Evolutionary conservation across 768 basidiomycete species (phyloP).

Genomic region (Suillus cothurnatus): DNA sequence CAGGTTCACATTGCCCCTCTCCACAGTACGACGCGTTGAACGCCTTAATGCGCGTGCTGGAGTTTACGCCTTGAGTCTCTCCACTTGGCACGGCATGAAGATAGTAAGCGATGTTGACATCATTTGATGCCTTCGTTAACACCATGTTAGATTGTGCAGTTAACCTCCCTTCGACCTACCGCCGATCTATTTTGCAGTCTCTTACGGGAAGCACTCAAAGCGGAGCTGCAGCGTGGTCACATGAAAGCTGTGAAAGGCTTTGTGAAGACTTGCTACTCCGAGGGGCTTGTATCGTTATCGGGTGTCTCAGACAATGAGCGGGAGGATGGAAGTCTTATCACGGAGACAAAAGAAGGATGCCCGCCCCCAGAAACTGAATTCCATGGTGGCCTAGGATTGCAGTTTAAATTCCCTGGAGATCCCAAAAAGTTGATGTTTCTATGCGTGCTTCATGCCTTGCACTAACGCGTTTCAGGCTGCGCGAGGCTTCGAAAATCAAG

Average conservation of each 20-base stretch:
- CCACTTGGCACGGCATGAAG: constrained; percentile 94
- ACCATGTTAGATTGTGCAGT: constrained; percentile 73
- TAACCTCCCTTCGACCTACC: constrained; percentile 90
- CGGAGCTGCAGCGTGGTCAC: constrained; percentile 83
- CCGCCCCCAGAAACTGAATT: constrained; percentile 54
- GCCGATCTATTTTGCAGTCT: constrained; percentile 92
- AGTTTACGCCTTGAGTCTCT: constrained; percentile 92
- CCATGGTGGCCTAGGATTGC: constrained; percentile 78
- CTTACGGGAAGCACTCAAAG: constrained; percentile 86
- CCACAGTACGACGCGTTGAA: constrained; percentile 92
- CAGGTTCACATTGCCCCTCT: constrained; percentile 87
- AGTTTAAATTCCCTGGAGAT: constrained; percentile 91
- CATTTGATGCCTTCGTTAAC: not conserved
- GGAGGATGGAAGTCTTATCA: constrained; percentile 66
- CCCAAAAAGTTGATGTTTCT: constrained; percentile 72
- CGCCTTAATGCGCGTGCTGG: constrained; percentile 91
- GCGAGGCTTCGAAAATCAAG: constrained; percentile 93
- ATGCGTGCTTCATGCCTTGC: not conserved
- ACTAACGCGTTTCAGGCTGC: constrained; percentile 51
- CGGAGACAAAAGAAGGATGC: constrained; percentile 53
- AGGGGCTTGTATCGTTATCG: constrained; percentile 70
- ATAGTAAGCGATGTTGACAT: constrained; percentile 54
- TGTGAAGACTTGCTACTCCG: constrained; percentile 92
- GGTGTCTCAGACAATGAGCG: constrained; percentile 64
- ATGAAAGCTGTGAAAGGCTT: constrained; percentile 95